Evolutionary conservation across 129 eudicot genomes (phyloP).

Genomic region (Lactuca sativa): DNA sequence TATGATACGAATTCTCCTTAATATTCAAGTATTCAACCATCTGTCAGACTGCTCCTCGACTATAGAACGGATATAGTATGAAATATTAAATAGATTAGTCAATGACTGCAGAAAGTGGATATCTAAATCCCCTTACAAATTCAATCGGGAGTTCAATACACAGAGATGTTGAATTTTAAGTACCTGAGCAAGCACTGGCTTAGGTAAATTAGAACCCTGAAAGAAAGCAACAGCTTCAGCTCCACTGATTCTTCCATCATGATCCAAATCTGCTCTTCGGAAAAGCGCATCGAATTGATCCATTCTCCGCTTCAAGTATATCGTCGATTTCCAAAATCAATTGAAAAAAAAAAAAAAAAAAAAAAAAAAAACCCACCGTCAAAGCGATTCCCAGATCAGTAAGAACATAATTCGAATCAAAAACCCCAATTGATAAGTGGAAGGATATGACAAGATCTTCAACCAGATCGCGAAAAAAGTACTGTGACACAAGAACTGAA

Average conservation of each 20-base stretch:
- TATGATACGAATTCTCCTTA: conserved; percentile 3
- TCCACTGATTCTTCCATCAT: conserved; percentile 89
- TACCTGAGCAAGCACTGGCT: conserved; percentile 89
- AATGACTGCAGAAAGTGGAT: background rate
- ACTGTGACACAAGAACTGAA: conserved; percentile 3
- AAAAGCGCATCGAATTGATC: conserved; percentile 77
- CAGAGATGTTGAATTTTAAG: background rate
- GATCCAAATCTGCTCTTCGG: conserved; percentile 80
- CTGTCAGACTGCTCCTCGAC: background rate
- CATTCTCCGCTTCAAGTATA: conserved; percentile 30
- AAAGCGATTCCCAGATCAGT: conserved; percentile 15
- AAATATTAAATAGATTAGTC: background rate
- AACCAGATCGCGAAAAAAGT: conserved; percentile 24
- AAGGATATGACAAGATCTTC: background rate
- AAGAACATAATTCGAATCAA: conserved; percentile 20
- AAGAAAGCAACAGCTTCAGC: conserved; percentile 84
- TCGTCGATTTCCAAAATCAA: conserved; percentile 7
- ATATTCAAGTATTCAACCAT: background rate
- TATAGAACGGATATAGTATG: background rate
- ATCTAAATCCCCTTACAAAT: background rate
- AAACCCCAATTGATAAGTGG: conserved; percentile 2
- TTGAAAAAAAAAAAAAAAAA: background rate
- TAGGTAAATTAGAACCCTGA: conserved; percentile 73
- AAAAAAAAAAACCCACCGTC: conserved; percentile 3
- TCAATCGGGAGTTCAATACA: background rate